A percentile compares a stretch with the other conserved stretches of the same genome.
Evolutionary conservation across 2,329 filamentous ascomycete species (phyloP).

Genomic region (Colletotrichum plurivorum): DNA sequence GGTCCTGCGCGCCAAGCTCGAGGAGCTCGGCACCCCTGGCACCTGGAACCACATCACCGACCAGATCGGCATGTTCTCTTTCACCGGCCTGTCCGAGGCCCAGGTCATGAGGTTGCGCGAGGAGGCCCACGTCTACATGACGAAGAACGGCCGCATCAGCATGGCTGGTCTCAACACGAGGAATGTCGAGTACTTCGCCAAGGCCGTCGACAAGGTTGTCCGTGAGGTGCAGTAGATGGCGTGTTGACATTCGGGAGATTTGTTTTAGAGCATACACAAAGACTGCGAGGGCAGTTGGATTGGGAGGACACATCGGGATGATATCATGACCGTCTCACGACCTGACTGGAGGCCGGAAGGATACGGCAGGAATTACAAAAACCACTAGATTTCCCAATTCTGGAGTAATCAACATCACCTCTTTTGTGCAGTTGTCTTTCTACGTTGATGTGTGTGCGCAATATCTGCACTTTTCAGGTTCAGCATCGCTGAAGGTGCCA

Average conservation of each 20-base stretch:
- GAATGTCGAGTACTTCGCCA: constrained; percentile 94
- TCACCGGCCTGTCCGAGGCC: constrained; percentile 82
- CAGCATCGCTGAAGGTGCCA: too few relatives aligned
- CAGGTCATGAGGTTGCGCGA: constrained; percentile 80
- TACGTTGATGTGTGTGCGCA: neutral
- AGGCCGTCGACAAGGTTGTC: constrained; percentile 89
- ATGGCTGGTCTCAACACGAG: constrained; percentile 97
- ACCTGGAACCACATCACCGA: constrained; percentile 98
- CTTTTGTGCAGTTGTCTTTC: neutral
- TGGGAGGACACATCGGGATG: constrained; percentile 2
- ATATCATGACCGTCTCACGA: constrained; percentile 17
- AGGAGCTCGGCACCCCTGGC: constrained; percentile 87
- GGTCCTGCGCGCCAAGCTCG: constrained; percentile 82
- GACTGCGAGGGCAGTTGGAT: neutral
- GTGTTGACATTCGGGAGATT: neutral
- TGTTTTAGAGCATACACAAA: neutral
- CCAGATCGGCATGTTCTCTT: constrained; percentile 99
- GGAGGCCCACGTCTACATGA: constrained; percentile 88
- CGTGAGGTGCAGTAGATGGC: constrained; percentile 56
- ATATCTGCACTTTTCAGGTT: too few relatives aligned
- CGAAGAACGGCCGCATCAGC: constrained; percentile 97
- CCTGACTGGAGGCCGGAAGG: constrained; percentile 12
- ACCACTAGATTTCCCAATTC: constrained; percentile 29
- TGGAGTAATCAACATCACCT: constrained; percentile 26
- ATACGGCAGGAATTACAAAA: constrained; percentile 23